A percentile compares a stretch with the other conserved stretches of the same genome.
Conservation (phyloP, 805 yeast species). For the Torulaspora maleeae region DNA sequence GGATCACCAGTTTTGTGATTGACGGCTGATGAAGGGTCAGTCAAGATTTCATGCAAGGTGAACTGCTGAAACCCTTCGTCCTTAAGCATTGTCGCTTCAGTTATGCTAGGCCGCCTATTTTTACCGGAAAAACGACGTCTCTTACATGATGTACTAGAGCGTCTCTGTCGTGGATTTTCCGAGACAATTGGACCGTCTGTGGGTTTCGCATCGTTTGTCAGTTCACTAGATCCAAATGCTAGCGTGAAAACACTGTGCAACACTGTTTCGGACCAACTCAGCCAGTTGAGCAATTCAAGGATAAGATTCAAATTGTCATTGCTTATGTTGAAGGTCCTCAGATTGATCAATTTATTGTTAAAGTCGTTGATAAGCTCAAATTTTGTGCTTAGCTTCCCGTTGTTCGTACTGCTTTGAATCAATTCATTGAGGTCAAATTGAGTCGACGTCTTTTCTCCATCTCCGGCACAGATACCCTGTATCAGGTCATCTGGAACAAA, state of each 20-base stretch:
- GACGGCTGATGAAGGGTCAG: conserved; percentile 19
- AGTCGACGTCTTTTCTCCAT: not conserved
- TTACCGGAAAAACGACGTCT: conserved; percentile 31
- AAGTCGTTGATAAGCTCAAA: conserved; percentile 28
- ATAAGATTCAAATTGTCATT: conserved; percentile 32
- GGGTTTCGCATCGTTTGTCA: not conserved
- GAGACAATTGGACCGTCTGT: not conserved
- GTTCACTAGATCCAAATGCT: conserved; percentile 3
- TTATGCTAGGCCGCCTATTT: conserved; percentile 29
- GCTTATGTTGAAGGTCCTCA: conserved; percentile 28
- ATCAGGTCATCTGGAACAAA: conserved; percentile 24
- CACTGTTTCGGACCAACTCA: conserved; percentile 28
- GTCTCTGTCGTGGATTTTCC: conserved; percentile 10
- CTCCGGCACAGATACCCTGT: conserved; percentile 1
- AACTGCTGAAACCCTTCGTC: conserved; percentile 36
- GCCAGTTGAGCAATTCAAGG: conserved; percentile 30
- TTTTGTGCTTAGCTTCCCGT: conserved; percentile 27
- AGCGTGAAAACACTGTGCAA: conserved; percentile 12
- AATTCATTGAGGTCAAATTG: conserved; percentile 4
- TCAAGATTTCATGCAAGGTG: conserved; percentile 32
- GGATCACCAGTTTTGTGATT: not conserved
- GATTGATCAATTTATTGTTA: conserved; percentile 25
- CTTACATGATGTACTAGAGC: conserved; percentile 13
- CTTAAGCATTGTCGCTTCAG: conserved; percentile 32
- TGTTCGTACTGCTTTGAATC: conserved; percentile 24